phyloP scores from a whole-genome alignment of 768 basidiomycete genomes.

The Cyathus striatus region DNA sequence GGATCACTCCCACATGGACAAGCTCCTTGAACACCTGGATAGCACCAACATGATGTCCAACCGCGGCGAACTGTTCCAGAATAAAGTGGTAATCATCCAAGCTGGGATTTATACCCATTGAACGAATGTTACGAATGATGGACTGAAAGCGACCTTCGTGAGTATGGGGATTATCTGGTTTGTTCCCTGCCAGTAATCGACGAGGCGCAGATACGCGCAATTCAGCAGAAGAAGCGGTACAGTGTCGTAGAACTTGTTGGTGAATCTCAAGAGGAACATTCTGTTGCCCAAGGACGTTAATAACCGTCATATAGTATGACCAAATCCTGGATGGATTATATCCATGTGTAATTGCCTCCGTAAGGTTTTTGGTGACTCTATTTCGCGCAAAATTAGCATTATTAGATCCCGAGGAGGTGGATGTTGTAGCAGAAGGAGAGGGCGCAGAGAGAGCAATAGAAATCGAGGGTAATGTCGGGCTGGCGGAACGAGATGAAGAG shows the following conservation, averaged over 20 bases:
- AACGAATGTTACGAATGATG: slow-evolving; percentile 67
- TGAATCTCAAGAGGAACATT: slow-evolving; percentile 61
- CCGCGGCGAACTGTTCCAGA: slow-evolving; percentile 68
- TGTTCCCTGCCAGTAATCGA: slow-evolving; percentile 31
- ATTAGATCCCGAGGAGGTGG: slow-evolving; percentile 2
- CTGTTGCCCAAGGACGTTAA: slow-evolving; percentile 41
- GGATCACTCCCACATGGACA: slow-evolving; percentile 33
- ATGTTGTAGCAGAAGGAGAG: slow-evolving; percentile 2
- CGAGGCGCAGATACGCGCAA: slow-evolving; percentile 41
- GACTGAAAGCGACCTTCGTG: slow-evolving; percentile 66
- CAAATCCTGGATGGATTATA: slow-evolving; percentile 52
- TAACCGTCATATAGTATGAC: slow-evolving; percentile 56
- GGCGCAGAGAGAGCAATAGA: slow-evolving; percentile 1
- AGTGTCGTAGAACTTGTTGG: slow-evolving; percentile 64
- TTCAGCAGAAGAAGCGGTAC: slow-evolving; percentile 41
- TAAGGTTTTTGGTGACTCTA: slow-evolving; percentile 16
- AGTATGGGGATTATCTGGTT: slow-evolving; percentile 36
- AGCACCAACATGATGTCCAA: slow-evolving; percentile 62
- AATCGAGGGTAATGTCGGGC: slow-evolving; percentile 2
- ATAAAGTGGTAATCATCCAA: slow-evolving; percentile 74
- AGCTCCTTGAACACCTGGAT: slow-evolving; percentile 62
- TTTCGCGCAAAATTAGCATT: neutral
- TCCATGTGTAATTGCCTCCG: slow-evolving; percentile 22
- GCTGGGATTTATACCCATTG: slow-evolving; percentile 38
- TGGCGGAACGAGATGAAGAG: slow-evolving; percentile 6